phyloP scores from a whole-genome alignment of 805 yeast species.

The Saccharomyces jurei region DNA sequence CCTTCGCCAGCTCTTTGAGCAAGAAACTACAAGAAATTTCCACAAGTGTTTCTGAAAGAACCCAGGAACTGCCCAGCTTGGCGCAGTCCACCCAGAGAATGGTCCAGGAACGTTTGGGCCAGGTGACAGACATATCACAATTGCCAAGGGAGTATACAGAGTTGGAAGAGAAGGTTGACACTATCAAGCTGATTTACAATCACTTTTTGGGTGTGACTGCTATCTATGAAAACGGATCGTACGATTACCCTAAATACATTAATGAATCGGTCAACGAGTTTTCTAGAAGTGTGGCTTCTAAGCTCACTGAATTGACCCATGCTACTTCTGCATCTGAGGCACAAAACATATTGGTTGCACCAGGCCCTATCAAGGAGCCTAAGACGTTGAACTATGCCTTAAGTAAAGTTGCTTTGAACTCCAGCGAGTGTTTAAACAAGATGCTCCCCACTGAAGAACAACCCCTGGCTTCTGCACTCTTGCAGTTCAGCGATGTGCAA shows the following conservation, averaged over 20 bases:
- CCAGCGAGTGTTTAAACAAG: conserved; percentile 30
- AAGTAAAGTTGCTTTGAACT: conserved; percentile 59
- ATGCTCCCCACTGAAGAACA: conserved; percentile 32
- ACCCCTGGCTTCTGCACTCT: conserved; percentile 54
- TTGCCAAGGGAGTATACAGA: conserved; percentile 75
- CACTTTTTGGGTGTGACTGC: conserved; percentile 45
- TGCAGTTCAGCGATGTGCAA: conserved; percentile 61
- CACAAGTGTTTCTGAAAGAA: conserved; percentile 26
- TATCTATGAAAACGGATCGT: conserved; percentile 63
- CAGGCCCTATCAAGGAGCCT: conserved; percentile 41
- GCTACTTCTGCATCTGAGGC: conserved; percentile 79
- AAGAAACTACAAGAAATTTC: conserved; percentile 28
- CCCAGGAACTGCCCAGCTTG: conserved; percentile 40
- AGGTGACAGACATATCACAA: conserved; percentile 75
- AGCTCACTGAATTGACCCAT: conserved; percentile 58
- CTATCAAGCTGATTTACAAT: conserved; percentile 59
- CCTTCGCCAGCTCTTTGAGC: conserved; percentile 22
- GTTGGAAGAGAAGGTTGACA: conserved; percentile 65
- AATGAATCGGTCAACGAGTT: conserved; percentile 70
- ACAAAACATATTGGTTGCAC: conserved; percentile 54
- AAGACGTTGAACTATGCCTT: conserved; percentile 79
- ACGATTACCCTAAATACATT: conserved; percentile 71
- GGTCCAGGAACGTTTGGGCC: conserved; percentile 72
- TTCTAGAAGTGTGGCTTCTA: conserved; percentile 54
- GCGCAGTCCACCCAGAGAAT: conserved; percentile 76